Conservation (phyloP, 2,329 filamentous ascomycete species). For the Fusarium cicatricum region DNA sequence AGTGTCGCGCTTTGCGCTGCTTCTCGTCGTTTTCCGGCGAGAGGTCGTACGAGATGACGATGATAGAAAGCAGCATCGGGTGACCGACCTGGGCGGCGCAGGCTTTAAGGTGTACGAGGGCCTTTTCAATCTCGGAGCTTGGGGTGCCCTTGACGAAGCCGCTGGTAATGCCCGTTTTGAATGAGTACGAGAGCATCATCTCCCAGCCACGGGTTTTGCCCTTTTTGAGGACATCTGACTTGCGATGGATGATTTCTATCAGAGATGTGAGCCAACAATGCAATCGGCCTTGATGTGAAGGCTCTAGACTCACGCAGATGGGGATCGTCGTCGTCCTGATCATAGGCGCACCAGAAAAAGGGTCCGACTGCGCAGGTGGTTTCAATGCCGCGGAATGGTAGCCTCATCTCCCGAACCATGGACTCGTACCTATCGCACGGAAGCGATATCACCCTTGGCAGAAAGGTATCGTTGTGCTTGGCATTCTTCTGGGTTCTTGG, state of each 20-base stretch:
- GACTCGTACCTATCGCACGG: conserved; percentile 58
- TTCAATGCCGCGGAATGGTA: conserved; percentile 67
- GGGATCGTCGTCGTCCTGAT: conserved; percentile 64
- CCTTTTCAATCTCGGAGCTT: conserved; percentile 60
- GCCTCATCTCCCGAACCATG: conserved; percentile 63
- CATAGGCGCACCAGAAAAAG: conserved; percentile 68
- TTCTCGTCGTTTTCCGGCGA: conserved; percentile 65
- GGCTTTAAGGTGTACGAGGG: conserved; percentile 59
- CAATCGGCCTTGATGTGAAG: background rate
- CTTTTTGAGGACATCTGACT: conserved; percentile 72
- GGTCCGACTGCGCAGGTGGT: conserved; percentile 67
- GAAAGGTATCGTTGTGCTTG: conserved; percentile 65
- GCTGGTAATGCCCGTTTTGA: conserved; percentile 63
- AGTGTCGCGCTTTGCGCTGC: conserved; percentile 69
- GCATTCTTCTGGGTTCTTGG: conserved; percentile 64
- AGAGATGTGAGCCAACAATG: background rate
- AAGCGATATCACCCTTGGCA: conserved; percentile 62
- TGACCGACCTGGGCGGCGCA: conserved; percentile 62
- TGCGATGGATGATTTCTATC: conserved; percentile 68
- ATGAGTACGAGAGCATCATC: conserved; percentile 67
- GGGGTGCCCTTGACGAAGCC: conserved; percentile 69
- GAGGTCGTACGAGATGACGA: conserved; percentile 67
- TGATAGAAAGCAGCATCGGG: conserved; percentile 65
- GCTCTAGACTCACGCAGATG: conserved; percentile 59
- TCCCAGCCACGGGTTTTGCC: conserved; percentile 71